Percentiles rank a stretch among this genome's conserved stretches.
These are phyloP conservation scores for Malassezia furfur DNA, from an alignment of 1,284 basidiomycete species.

Conservation along the genomic window DNA sequence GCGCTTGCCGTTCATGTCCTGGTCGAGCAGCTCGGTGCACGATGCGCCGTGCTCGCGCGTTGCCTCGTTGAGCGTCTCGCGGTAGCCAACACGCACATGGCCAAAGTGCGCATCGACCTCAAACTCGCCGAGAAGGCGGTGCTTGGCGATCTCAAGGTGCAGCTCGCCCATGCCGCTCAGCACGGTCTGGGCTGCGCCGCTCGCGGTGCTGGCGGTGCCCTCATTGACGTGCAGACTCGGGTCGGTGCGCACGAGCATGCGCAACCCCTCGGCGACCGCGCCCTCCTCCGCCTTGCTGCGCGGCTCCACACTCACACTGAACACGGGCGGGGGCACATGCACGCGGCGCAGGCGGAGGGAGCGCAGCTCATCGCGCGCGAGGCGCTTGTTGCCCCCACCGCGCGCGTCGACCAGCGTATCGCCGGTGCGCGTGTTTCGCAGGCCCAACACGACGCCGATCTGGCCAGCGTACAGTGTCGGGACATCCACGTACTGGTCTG, in stretches of 20 bases:
- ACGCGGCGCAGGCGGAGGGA: slow-evolving; percentile 58
- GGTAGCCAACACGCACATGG: slow-evolving; percentile 65
- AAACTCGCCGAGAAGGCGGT: slow-evolving; percentile 69
- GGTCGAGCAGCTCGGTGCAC: slow-evolving; percentile 27
- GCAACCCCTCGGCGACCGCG: slow-evolving; percentile 65
- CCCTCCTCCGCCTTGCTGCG: slow-evolving; percentile 55
- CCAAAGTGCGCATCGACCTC: slow-evolving; percentile 68
- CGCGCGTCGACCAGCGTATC: slow-evolving; percentile 58
- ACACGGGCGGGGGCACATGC: slow-evolving; percentile 68
- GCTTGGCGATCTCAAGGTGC: slow-evolving; percentile 76
- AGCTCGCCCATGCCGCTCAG: slow-evolving; percentile 73
- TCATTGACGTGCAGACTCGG: slow-evolving; percentile 62
- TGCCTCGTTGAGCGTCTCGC: slow-evolving; percentile 58
- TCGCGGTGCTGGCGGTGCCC: slow-evolving; percentile 13
- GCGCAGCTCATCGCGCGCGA: background rate
- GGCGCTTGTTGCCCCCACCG: slow-evolving; percentile 22
- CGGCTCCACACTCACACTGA: slow-evolving; percentile 49
- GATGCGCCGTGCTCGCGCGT: background rate
- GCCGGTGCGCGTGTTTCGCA: slow-evolving; percentile 74
- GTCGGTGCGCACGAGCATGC: slow-evolving; percentile 69
- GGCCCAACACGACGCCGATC: slow-evolving; percentile 72
- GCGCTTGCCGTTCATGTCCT: slow-evolving; percentile 34
- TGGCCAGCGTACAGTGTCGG: slow-evolving; percentile 70
- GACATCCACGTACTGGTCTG: slow-evolving; percentile 67
- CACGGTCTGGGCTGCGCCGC: slow-evolving; percentile 64